Evolutionary conservation across 1,139 yeast species (phyloP), one percentile per base, ranked within the genome.

Genomic region (Sugiyamaella novakii): DNA sequence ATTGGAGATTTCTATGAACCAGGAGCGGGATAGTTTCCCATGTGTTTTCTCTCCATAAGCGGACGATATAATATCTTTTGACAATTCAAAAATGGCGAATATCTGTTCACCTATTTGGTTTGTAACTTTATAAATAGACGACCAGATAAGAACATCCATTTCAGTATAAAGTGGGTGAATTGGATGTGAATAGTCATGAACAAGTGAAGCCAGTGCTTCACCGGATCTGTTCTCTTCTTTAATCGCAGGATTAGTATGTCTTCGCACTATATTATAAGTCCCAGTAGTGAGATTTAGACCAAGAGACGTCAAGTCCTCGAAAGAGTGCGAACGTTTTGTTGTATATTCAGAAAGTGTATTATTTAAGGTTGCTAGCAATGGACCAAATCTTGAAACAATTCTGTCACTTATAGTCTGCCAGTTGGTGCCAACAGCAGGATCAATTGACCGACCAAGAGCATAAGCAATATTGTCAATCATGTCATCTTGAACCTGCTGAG

Each of bases 381-480:
- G 82, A 1, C 77, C 68, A 59, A 79, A 80, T 57, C 79, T 79
- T 28, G 64, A 64, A 3, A 70, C 72, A n/a, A 80, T 72, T 28
- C 64, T 69, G 37, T 70, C 71, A 0, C 80, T 73, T 5, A 74
- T 65, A 10, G 62, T 52, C 56, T 75, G 80, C 84, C 84, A 80
- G 57, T 80, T 66, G 0, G 77, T 78, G 12, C 76, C 72, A 2
- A 56, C 46, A 39, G 57, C 61, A 2, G 79, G 75, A 43, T 72
- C 64, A 10, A 70, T 34, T 5, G 38, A 45, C 1, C 59, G 39
- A 10, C 50, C 11, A 27, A 75, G 55, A n/a, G 60, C 57, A 0
- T 45, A 19, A 31, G 64, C 73, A 25, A 80, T 53, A 11, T 69
- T 71, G 3, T 44, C 28, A 2, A 74, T 59, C 7, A 80, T 60